Percentiles rank a stretch among this genome's conserved stretches.
Conservation (phyloP, 805 yeast species). For the Isabelozyma gotoi region DNA sequence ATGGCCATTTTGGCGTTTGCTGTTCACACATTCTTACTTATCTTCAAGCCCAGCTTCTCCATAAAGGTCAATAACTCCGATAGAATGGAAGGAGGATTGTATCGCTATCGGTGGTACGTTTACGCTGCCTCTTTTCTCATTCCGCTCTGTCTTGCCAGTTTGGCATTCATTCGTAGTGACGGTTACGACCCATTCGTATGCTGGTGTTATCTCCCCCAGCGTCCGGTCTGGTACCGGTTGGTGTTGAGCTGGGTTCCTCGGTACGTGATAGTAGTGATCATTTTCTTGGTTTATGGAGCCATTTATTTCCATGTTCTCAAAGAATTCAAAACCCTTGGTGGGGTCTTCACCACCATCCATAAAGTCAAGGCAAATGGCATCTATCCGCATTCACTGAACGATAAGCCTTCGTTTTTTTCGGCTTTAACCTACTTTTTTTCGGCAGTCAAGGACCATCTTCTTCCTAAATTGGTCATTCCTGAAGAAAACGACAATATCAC, state of each 20-base stretch:
- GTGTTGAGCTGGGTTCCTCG: conserved; percentile 83
- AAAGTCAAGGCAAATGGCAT: conserved; percentile 8
- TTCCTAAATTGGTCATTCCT: conserved; percentile 30
- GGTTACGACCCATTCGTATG: conserved; percentile 65
- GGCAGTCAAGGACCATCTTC: conserved; percentile 18
- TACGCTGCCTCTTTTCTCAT: conserved; percentile 57
- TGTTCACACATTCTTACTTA: conserved; percentile 72
- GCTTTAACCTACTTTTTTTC: conserved; percentile 28
- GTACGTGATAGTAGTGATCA: conserved; percentile 60
- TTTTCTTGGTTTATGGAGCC: conserved; percentile 62
- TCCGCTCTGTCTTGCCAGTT: conserved; percentile 67
- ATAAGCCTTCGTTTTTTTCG: conserved; percentile 32
- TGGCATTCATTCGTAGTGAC: conserved; percentile 58
- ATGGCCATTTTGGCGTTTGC: conserved; percentile 81
- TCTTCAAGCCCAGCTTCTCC: conserved; percentile 57
- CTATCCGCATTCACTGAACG: conserved; percentile 11
- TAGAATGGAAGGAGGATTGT: conserved; percentile 71
- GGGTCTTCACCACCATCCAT: conserved; percentile 38
- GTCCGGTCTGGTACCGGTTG: conserved; percentile 71
- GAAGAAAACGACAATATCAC: conserved; percentile 10
- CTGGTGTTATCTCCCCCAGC: conserved; percentile 78
- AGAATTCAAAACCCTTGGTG: conserved; percentile 58
- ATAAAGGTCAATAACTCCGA: conserved; percentile 41
- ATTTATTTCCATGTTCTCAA: conserved; percentile 71
- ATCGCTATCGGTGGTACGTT: conserved; percentile 53